phyloP scores from a whole-genome alignment of 371 early-diverging fungal species.

The Mucor irregularis region DNA sequence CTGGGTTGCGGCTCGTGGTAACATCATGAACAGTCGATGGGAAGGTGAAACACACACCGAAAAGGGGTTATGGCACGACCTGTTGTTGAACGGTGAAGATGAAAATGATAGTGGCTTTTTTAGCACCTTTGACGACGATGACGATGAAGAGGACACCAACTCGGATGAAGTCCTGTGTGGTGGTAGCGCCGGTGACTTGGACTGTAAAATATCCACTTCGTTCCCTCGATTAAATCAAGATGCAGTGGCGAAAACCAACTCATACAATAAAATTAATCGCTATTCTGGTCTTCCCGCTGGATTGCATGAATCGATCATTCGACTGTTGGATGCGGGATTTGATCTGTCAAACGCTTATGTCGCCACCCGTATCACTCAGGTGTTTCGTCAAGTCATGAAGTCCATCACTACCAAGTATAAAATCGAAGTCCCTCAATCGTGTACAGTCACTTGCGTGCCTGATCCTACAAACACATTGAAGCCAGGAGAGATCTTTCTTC shows the following conservation, averaged over 20 bases:
- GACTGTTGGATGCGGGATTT: constrained; percentile 49
- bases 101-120: constrained; percentile 18
- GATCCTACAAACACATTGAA: constrained; percentile 45
- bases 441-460: constrained; percentile 48
- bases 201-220: not conserved
- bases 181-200: not conserved
- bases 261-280: constrained; percentile 12
- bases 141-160: not conserved
- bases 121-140: constrained; percentile 2
- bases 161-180: not conserved
- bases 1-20: constrained; percentile 35
- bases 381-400: constrained; percentile 39
- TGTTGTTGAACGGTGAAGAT: constrained; percentile 16
- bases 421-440: constrained; percentile 45
- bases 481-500: constrained; percentile 41
- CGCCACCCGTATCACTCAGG: constrained; percentile 34
- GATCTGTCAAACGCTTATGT: constrained; percentile 42
- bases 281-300: constrained; percentile 42
- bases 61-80: constrained; percentile 31
- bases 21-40: constrained; percentile 35
- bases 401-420: constrained; percentile 37
- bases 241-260: not conserved
- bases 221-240: not conserved
- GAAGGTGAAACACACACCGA: constrained; percentile 27
- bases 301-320: constrained; percentile 34